These are phyloP conservation scores for Metschnikowia gruessii DNA, from an alignment of 805 yeast species.

Conservation along the genomic window DNA sequence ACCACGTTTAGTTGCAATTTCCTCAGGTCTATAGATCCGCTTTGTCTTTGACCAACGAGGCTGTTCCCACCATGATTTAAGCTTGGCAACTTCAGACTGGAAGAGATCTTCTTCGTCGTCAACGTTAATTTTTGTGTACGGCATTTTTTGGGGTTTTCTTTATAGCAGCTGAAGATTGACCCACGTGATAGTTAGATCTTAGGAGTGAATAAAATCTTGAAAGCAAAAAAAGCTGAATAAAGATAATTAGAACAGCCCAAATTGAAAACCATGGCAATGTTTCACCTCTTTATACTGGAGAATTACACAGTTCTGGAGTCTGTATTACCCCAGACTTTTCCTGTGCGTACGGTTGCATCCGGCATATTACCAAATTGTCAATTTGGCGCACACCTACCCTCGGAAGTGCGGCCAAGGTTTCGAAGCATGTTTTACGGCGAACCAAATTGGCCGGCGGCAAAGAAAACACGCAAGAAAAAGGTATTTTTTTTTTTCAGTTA, in stretches of 20 bases:
- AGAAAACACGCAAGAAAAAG: no score
- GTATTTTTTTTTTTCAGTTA: no score
- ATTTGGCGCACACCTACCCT: conserved; percentile 13
- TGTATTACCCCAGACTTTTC: conserved; percentile 16
- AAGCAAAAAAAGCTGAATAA: no score
- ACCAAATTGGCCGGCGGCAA: background rate
- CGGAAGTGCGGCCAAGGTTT: conserved; percentile 14
- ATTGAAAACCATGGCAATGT: background rate
- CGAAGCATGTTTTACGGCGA: background rate
- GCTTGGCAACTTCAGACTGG: conserved; percentile 67
- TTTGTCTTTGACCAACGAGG: conserved; percentile 90
- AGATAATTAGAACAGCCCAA: background rate
- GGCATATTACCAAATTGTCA: conserved; percentile 14
- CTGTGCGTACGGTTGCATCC: conserved; percentile 6
- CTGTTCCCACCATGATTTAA: conserved; percentile 87
- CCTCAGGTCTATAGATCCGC: conserved; percentile 84
- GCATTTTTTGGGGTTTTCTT: conserved; percentile 28
- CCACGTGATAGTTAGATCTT: no score
- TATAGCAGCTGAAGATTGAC: background rate
- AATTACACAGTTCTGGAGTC: background rate
- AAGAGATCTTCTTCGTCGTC: conserved; percentile 61
- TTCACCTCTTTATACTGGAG: conserved; percentile 9
- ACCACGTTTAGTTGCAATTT: conserved; percentile 87
- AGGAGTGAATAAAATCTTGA: no score
- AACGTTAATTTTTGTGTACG: conserved; percentile 56